Conservation (phyloP, 1,284 basidiomycete genomes). For the Fomitopsis palustris region DNA sequence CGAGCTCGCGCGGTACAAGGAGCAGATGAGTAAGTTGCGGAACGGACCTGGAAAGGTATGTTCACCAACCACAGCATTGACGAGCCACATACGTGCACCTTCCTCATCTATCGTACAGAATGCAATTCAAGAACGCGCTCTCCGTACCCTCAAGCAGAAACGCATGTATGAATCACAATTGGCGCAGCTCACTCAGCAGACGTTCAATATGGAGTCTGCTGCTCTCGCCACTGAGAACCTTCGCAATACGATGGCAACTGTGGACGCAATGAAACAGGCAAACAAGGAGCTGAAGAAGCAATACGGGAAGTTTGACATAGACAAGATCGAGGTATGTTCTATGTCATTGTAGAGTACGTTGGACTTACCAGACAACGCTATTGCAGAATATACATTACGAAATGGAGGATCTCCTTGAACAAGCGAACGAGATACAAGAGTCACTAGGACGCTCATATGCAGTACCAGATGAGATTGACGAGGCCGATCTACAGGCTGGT, state of each 20-base stretch:
- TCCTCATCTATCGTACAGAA: slow-evolving; percentile 41
- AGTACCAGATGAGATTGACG: slow-evolving; percentile 97
- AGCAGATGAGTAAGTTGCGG: slow-evolving; percentile 93
- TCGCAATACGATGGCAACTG: slow-evolving; percentile 99
- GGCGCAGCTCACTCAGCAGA: slow-evolving; percentile 89
- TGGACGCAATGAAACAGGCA: slow-evolving; percentile 96
- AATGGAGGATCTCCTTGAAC: slow-evolving; percentile 97
- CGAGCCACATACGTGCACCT: neutral
- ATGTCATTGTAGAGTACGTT: neutral
- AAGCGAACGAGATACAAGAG: slow-evolving; percentile 98
- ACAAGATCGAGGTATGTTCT: slow-evolving; percentile 90
- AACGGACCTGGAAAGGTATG: slow-evolving; percentile 93
- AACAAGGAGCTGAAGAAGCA: slow-evolving; percentile 98
- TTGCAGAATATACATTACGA: slow-evolving; percentile 90
- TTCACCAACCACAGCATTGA: neutral
- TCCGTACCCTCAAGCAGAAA: slow-evolving; percentile 94
- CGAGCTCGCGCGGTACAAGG: slow-evolving; percentile 90
- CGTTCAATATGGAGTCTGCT: slow-evolving; percentile 99
- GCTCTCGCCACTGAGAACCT: slow-evolving; percentile 96
- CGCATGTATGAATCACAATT: slow-evolving; percentile 95
- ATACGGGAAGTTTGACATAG: slow-evolving; percentile 96
- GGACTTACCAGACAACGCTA: neutral
- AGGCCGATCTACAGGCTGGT: slow-evolving; percentile 97
- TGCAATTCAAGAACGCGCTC: slow-evolving; percentile 93
- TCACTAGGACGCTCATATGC: slow-evolving; percentile 91